Evolutionary conservation across 202 grass and related monocot genomes (phyloP).

Genomic region (Setaria viridis): DNA sequence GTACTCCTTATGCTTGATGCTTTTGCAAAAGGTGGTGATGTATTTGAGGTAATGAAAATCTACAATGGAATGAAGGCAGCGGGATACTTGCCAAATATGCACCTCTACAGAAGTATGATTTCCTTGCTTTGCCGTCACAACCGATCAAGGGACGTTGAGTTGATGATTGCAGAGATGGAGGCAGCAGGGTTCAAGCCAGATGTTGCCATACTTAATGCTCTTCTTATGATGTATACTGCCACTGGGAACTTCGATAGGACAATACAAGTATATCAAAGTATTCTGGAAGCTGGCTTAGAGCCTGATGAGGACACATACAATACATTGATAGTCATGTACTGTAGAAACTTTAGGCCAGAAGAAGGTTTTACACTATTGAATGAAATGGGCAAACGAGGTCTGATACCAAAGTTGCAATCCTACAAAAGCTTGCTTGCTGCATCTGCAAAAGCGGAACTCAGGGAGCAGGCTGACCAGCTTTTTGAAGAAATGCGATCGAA

Average conservation of each 20-base stretch:
- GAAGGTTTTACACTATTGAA: slow-evolving; percentile 86
- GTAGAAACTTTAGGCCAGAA: slow-evolving; percentile 80
- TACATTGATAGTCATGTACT: slow-evolving; percentile 89
- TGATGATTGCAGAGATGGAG: slow-evolving; percentile 86
- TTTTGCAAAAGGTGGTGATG: slow-evolving; percentile 76
- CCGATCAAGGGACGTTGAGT: slow-evolving; percentile 77
- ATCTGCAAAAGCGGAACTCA: slow-evolving; percentile 76
- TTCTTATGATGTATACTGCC: slow-evolving; percentile 87
- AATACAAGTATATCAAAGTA: slow-evolving; percentile 72
- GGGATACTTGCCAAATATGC: slow-evolving; percentile 88
- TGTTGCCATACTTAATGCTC: slow-evolving; percentile 67
- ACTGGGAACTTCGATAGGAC: slow-evolving; percentile 78
- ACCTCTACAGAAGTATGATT: slow-evolving; percentile 82
- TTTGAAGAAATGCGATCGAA: slow-evolving; percentile 75
- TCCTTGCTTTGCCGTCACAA: slow-evolving; percentile 74
- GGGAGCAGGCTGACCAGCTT: slow-evolving; percentile 85
- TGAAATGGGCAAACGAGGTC: slow-evolving; percentile 75
- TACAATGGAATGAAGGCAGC: slow-evolving; percentile 98
- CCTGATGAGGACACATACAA: slow-evolving; percentile 93
- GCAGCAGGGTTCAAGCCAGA: slow-evolving; percentile 78
- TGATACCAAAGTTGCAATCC: slow-evolving; percentile 80
- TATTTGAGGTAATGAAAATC: slow-evolving; percentile 98
- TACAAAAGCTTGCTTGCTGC: slow-evolving; percentile 94
- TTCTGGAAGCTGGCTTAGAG: slow-evolving; percentile 69
- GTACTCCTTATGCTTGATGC: slow-evolving; percentile 90